Conservation (phyloP, 257 asterid genomes). For the Scutellaria minor region DNA sequence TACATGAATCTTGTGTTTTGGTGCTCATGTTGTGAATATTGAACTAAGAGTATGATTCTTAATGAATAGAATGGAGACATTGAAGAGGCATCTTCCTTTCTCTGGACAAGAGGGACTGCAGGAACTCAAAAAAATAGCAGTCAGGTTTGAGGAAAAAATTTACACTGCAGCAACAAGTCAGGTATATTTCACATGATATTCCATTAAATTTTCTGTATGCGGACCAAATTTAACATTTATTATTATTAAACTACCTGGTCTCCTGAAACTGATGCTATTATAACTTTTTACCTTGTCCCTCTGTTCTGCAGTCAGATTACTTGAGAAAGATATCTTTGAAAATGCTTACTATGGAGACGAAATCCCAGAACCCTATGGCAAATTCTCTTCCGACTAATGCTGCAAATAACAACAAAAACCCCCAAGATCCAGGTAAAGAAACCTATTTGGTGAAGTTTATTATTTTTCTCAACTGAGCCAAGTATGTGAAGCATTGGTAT, state of each 20-base stretch:
- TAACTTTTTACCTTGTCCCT: conserved; percentile 8
- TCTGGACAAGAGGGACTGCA: conserved; percentile 80
- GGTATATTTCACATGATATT: conserved; percentile 46
- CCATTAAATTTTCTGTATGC: conserved; percentile 23
- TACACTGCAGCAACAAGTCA: conserved; percentile 79
- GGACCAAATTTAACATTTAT: conserved; percentile 14
- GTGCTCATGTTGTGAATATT: conserved; percentile 10
- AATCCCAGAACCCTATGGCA: conserved; percentile 63
- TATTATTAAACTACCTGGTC: conserved; percentile 7
- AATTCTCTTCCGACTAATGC: conserved; percentile 56
- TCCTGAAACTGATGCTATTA: conserved; percentile 13
- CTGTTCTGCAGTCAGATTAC: conserved; percentile 72
- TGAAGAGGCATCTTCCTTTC: conserved; percentile 90
- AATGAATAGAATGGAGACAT: conserved; percentile 74
- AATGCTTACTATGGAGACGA: conserved; percentile 86
- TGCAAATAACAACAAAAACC: conserved; percentile 59
- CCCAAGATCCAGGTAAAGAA: conserved; percentile 67
- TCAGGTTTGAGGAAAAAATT: conserved; percentile 86
- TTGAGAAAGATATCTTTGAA: conserved; percentile 82
- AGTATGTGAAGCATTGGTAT: conserved; percentile 1
- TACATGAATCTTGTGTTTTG: background rate
- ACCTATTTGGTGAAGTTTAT: conserved; percentile 13
- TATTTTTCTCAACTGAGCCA: conserved; percentile 2
- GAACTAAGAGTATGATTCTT: conserved; percentile 26
- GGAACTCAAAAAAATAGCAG: conserved; percentile 84